phyloP scores from a whole-genome alignment of 2,329 filamentous ascomycete species.

The Dryadomyces quercus-mongolicae region DNA sequence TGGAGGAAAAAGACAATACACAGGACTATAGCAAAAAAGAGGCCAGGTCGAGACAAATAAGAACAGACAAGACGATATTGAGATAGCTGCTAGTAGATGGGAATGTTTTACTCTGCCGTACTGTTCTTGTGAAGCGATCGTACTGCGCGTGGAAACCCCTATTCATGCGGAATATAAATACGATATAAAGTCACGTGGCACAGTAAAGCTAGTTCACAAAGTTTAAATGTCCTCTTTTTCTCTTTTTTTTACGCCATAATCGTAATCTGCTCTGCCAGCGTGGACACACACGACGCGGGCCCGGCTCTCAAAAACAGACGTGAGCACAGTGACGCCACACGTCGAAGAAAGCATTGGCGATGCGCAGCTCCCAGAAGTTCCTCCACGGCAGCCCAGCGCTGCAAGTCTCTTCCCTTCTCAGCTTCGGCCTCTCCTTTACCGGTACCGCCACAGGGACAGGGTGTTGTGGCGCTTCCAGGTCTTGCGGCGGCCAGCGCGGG shows the following conservation, averaged over 20 bases:
- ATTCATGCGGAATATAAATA: too few relatives aligned
- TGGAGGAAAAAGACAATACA: background rate
- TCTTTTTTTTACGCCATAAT: background rate
- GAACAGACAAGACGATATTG: background rate
- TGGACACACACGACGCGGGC: background rate
- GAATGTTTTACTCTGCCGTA: too few relatives aligned
- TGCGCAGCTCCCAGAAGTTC: background rate
- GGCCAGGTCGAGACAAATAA: background rate
- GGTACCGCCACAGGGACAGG: slow-evolving; percentile 96
- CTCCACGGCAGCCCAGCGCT: background rate
- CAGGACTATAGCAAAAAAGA: background rate
- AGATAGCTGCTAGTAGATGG: background rate
- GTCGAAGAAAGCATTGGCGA: slow-evolving; percentile 1
- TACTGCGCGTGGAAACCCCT: too few relatives aligned
- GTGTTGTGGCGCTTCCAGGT: slow-evolving; percentile 99
- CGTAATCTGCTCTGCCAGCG: background rate
- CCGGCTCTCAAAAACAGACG: background rate
- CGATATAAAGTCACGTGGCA: too few relatives aligned
- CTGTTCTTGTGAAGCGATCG: too few relatives aligned
- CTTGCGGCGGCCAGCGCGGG: slow-evolving; percentile 91
- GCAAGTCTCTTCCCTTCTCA: background rate
- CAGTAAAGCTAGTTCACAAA: too few relatives aligned
- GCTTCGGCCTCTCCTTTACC: slow-evolving; percentile 39
- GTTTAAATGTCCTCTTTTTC: background rate
- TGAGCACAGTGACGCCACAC: background rate